A percentile compares a stretch with the other conserved stretches of the same genome.
These are phyloP conservation scores for Tuber magnatum DNA, from an alignment of 495 filamentous ascomycete species.

Conservation along the genomic window DNA sequence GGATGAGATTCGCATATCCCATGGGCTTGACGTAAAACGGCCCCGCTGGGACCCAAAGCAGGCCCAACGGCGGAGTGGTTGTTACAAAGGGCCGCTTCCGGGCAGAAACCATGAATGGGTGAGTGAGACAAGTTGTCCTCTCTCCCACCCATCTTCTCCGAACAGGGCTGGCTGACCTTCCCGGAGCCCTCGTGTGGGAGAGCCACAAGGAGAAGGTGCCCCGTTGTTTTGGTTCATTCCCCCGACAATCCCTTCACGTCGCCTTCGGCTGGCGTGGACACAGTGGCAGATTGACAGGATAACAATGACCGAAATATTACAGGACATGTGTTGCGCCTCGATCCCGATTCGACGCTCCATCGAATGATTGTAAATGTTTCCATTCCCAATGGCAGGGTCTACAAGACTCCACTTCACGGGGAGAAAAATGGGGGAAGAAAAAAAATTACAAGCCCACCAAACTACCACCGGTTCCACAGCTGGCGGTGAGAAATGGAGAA, in stretches of 20 bases:
- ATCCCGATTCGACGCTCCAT: constrained; percentile 55
- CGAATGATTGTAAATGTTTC: constrained; percentile 56
- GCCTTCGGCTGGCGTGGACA: constrained; percentile 29
- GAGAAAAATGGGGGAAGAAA: constrained; percentile 4
- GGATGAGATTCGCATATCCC: constrained; percentile 48
- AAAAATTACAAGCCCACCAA: not conserved
- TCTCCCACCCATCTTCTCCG: constrained; percentile 22
- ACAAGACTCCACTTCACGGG: constrained; percentile 38
- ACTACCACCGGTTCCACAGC: not conserved
- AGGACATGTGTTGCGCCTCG: constrained; percentile 58
- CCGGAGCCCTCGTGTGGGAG: constrained; percentile 46
- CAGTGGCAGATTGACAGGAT: constrained; percentile 21
- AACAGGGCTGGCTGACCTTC: constrained; percentile 30
- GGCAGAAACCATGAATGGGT: constrained; percentile 83
- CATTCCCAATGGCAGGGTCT: constrained; percentile 85
- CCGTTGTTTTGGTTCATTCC: constrained; percentile 28
- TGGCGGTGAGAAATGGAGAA: not conserved
- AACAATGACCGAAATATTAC: constrained; percentile 20
- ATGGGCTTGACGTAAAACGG: constrained; percentile 31
- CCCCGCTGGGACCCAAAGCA: constrained; percentile 40
- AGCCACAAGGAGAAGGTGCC: constrained; percentile 50
- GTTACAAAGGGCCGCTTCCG: constrained; percentile 79
- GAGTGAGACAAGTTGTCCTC: constrained; percentile 42
- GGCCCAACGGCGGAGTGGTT: constrained; percentile 74
- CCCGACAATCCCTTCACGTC: constrained; percentile 1